Evolutionary conservation across 306 rosid genomes (phyloP).

Genomic region (Comarum palustre): DNA sequence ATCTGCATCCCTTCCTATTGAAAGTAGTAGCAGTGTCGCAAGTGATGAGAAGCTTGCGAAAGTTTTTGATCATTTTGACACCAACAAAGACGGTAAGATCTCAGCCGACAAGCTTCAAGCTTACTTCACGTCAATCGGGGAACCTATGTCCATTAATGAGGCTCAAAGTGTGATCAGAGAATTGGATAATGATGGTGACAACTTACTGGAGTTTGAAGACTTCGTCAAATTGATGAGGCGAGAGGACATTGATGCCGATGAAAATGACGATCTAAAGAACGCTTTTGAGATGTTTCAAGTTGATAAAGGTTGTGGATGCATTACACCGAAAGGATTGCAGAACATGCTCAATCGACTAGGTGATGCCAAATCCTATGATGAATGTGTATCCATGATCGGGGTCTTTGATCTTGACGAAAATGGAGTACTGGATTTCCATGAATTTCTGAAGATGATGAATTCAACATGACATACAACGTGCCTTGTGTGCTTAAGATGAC

Average conservation of each 20-base stretch:
- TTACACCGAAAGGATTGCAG: conserved; percentile 49
- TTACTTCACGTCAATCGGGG: conserved; percentile 43
- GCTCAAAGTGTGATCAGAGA: conserved; percentile 41
- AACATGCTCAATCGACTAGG: conserved; percentile 46
- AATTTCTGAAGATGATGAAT: conserved; percentile 51
- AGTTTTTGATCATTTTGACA: conserved; percentile 48
- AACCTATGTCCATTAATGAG: conserved; percentile 29
- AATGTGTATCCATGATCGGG: conserved; percentile 55
- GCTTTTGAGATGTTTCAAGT: conserved; percentile 64
- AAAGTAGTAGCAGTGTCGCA: not conserved
- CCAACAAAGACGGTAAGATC: conserved; percentile 51
- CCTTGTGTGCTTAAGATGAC: not conserved
- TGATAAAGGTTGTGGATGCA: conserved; percentile 48
- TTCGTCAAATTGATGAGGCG: conserved; percentile 31
- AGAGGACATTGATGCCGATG: conserved; percentile 15
- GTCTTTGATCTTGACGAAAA: conserved; percentile 58
- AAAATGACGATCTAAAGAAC: conserved; percentile 27
- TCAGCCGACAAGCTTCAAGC: conserved; percentile 44
- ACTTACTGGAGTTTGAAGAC: conserved; percentile 41
- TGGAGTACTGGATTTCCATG: conserved; percentile 52
- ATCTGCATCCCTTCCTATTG: not conserved
- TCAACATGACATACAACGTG: not conserved
- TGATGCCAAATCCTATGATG: conserved; percentile 40
- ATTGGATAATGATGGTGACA: conserved; percentile 42
- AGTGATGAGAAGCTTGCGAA: conserved; percentile 21